Percentiles rank a stretch among this genome's conserved stretches.
Conservation (phyloP, 257 asterid genomes). For the Ocimum tenuiflorum region DNA sequence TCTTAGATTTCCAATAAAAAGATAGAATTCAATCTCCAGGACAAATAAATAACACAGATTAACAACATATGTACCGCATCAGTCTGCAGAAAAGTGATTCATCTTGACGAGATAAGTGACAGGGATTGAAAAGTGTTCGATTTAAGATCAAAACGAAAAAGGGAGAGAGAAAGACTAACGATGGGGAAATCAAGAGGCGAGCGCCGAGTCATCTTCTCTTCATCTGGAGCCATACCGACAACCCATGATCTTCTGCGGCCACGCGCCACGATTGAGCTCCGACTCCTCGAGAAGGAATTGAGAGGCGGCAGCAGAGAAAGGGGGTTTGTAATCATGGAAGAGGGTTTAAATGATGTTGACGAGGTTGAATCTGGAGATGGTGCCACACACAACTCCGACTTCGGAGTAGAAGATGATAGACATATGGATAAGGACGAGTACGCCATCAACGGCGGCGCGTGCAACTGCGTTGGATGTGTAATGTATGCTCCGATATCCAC, state of each 20-base stretch:
- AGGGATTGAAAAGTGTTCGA: neutral
- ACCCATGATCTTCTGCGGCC: conserved; percentile 42
- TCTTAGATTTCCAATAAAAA: neutral
- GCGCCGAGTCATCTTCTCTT: conserved; percentile 90
- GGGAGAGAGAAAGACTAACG: conserved; percentile 29
- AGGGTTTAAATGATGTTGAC: conserved; percentile 15
- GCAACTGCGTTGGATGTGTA: conserved; percentile 18
- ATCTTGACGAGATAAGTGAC: neutral
- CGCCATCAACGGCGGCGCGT: conserved; percentile 49
- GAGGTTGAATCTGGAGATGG: conserved; percentile 25
- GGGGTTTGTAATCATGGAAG: conserved; percentile 14
- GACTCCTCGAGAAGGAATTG: neutral
- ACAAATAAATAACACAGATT: neutral
- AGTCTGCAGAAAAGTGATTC: neutral
- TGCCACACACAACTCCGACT: conserved; percentile 17
- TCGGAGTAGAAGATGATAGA: conserved; percentile 29
- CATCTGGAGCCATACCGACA: conserved; percentile 91
- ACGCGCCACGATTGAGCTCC: conserved; percentile 4
- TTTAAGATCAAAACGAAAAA: neutral
- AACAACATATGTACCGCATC: neutral
- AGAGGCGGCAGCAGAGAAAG: conserved; percentile 16
- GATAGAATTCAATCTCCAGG: neutral
- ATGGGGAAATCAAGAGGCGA: conserved; percentile 86
- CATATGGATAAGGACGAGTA: conserved; percentile 30
- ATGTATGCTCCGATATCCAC: neutral